Evolutionary conservation across 768 basidiomycete species (phyloP), one percentile per base, ranked within the genome.

Genomic region (Psilocybe cubensis): DNA sequence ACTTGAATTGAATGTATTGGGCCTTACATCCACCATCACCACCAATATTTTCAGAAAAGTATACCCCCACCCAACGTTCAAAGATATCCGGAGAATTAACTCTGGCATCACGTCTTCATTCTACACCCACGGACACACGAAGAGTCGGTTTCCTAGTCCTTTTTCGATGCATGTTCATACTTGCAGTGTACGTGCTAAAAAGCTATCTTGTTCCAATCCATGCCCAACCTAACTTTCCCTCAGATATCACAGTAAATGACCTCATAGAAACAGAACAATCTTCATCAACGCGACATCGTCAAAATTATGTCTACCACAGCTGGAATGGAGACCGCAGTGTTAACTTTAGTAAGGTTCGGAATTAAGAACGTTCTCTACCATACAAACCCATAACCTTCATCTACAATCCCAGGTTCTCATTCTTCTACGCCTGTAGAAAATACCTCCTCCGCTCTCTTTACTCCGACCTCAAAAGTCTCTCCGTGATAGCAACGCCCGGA

Each of bases 381-480:
- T n/a, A 1, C 42, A 17, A 43, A 21, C 20, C 11, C 20, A 9
- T 12, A 2, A 27, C 4, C 1, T 20, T 42, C 12, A 58, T 21
- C 14, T 33, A 38, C n/a, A 25, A 41, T 21, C 12, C 10, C 29
- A 89, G 88, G 63, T 58, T 74, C 29, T 70, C 69, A 0, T 61
- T 89, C 12, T 89, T 88, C 66, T 69, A 82, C 35, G 78, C 79
- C 12, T 89, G 86, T 60, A 79, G 86, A 50, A 76, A 79, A 60
- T 87, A 83, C 61, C 74, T 91, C 33, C 74, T 86, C 3, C 76
- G 76, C 23, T 80, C 76, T 44, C 75, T 90, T 0, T 88, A 87
- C 69, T 79, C 81, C 38, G 83, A 88, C 68, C 72, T 91, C 6
- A 81, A 78, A 47, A 71, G 71, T 48, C 68, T 84, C 4, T 79